phyloP scores from a whole-genome alignment of 352 stramenopile species.

The Phytophthora aleatoria region DNA sequence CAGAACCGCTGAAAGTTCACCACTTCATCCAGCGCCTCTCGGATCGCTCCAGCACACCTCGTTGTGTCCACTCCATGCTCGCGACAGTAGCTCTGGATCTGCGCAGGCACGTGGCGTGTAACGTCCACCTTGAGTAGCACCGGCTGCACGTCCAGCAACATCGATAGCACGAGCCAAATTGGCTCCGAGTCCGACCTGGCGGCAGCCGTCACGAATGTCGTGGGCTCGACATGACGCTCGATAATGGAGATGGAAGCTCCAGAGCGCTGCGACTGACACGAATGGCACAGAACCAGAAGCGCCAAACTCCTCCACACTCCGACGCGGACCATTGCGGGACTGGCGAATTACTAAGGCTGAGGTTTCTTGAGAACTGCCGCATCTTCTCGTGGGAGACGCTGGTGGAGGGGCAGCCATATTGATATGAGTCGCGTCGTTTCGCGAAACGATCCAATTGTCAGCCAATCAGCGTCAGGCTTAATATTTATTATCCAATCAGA shows the following conservation, averaged over 20 bases:
- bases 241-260: constrained; percentile 13
- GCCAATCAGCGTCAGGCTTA: constrained; percentile 6
- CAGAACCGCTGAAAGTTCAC: constrained; percentile 40
- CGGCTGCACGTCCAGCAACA: constrained; percentile 61
- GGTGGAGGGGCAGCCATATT: neutral
- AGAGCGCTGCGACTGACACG: neutral
- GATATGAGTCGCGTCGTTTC: constrained; percentile 18
- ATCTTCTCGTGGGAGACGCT: neutral
- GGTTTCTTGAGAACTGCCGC: constrained; percentile 15
- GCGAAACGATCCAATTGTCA: constrained; percentile 2
- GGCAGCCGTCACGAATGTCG: constrained; percentile 11
- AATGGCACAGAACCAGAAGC: constrained; percentile 15
- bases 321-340: constrained; percentile 9
- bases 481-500: constrained; percentile 5
- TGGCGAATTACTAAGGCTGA: neutral
- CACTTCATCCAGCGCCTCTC: constrained; percentile 31
- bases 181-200: constrained; percentile 9
- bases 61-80: constrained; percentile 32
- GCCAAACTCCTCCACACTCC: constrained; percentile 3
- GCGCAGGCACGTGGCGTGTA: constrained; percentile 16
- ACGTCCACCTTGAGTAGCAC: constrained; percentile 45
- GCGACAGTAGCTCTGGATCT: constrained; percentile 51
- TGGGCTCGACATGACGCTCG: constrained; percentile 11
- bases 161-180: constrained; percentile 40
- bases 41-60: constrained; percentile 32